Conservation (phyloP, 805 yeast genomes). For the Sporopachydermia quercuum region DNA sequence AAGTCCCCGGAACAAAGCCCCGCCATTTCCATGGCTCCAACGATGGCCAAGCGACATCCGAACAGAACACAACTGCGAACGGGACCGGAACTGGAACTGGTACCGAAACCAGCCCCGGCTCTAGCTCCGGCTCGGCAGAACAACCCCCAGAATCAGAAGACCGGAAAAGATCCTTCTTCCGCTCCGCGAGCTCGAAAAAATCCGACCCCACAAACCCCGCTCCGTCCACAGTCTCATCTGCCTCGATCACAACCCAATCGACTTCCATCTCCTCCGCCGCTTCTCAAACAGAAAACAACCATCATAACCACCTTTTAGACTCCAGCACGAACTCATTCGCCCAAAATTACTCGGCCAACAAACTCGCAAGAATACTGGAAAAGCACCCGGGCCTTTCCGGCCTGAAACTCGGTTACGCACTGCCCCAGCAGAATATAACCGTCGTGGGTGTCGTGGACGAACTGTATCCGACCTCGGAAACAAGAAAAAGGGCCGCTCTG, state of each 20-base stretch:
- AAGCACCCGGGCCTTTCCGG: constrained; percentile 21
- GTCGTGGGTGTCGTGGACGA: constrained; percentile 31
- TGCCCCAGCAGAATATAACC: constrained; percentile 28
- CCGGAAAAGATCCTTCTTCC: neutral
- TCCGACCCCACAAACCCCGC: neutral
- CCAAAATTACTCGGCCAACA: constrained; percentile 6
- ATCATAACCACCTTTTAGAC: neutral
- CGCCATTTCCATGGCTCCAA: neutral
- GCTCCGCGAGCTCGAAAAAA: constrained; percentile 12
- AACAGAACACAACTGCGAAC: constrained; percentile 6
- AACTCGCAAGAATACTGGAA: constrained; percentile 4
- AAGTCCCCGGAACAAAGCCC: constrained; percentile 22
- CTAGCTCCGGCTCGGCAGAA: constrained; percentile 3
- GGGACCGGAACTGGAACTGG: constrained; percentile 15
- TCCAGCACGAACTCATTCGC: neutral
- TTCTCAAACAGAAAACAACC: neutral
- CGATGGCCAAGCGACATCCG: constrained; percentile 6
- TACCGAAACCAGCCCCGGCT: constrained; percentile 5
- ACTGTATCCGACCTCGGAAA: constrained; percentile 40
- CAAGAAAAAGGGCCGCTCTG: constrained; percentile 63
- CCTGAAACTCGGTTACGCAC: constrained; percentile 21
- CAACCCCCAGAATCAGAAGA: neutral
- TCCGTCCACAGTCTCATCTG: neutral
- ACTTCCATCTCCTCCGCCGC: constrained; percentile 1
- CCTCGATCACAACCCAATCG: neutral